Evolutionary conservation across 805 yeast species (phyloP), one percentile per base, ranked within the genome.

Genomic region (Ascoidea tarda): DNA sequence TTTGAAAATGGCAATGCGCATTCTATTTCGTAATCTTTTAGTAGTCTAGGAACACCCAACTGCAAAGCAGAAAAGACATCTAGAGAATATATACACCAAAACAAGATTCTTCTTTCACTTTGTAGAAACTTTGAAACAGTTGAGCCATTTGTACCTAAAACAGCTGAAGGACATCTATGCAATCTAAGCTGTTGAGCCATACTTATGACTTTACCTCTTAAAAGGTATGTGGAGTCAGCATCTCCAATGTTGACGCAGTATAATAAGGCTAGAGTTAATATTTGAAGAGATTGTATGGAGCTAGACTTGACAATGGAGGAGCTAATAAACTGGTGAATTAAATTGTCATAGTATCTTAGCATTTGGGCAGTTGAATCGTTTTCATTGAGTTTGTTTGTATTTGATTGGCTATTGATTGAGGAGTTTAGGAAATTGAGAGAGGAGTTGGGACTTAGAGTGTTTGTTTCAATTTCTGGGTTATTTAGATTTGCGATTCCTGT

Each of bases 161-260:
- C 89, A 0, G 91, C 91, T 5, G 90, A 81, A 6, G 95, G 96
- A 65, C 95, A 84, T 59, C 95, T 73, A 63, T 88, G 95, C 48
- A 89, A 70, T 59, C 96, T 77, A 51, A 89, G 69, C 59, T 88
- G 93, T 60, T 87, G 95, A 5, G 90, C 82, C 90, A 87, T 84
- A 32, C 88, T 81, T 10, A 84, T 78, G 6, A 84, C 81, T 58
- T 81, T 73, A 47, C 91, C 90, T 54, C 96, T 73, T 47, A 85
- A 71, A 51, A 82, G 84, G 68, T 87, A 88, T 55, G 88, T 74
- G 1, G 87, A 81, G 6, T 81, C 74, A 48, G 81, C 76, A 63
- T 85, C 89, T 16, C 95, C 95, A 5, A 77, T 77, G 46, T 82
- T 81, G 45, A 85, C 67, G 62, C 86, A 82, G 61, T 85, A 86